Evolutionary conservation across 371 early-diverging fungal species (phyloP).

Genomic region (Syncephalis plumigaleata): DNA sequence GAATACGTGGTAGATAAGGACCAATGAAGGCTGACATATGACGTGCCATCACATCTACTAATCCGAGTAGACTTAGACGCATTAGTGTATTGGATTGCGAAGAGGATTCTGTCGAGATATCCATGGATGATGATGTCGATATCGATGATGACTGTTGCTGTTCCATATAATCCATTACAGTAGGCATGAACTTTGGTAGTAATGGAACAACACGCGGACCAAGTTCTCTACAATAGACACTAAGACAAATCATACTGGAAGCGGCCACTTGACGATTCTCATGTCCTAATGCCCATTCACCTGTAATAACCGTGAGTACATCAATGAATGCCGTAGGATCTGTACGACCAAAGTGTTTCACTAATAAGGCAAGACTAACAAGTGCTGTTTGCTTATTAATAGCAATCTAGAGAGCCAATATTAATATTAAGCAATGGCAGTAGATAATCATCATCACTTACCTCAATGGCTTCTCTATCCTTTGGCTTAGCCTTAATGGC

Average conservation of each 20-base stretch:
- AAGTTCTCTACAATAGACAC: constrained; percentile 51
- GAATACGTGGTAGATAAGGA: not conserved
- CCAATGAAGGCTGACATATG: not conserved
- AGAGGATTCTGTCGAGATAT: constrained; percentile 4
- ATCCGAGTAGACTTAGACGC: constrained; percentile 1
- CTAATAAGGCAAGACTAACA: constrained; percentile 57
- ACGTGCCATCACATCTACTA: not conserved
- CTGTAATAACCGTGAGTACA: constrained; percentile 36
- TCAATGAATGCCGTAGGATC: constrained; percentile 40
- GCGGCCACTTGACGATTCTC: constrained; percentile 40
- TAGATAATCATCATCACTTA: no score
- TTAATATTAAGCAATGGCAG: no score
- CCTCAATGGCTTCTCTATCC: no score
- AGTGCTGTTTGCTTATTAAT: constrained; percentile 67
- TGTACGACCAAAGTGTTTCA: constrained; percentile 36
- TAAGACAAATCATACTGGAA: constrained; percentile 52
- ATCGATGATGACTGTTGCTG: no score
- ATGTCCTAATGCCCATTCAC: constrained; percentile 26
- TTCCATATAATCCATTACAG: constrained; percentile 13
- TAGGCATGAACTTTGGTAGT: constrained; percentile 72
- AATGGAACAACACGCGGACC: constrained; percentile 69
- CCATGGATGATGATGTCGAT: no score
- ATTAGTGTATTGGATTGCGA: constrained; percentile 8
- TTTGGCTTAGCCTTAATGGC: constrained; percentile 4
- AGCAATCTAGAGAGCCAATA: constrained; percentile 3